Base-by-base conservation (phyloP, 208 protist genomes). In the Leishmania turanica region DNA sequence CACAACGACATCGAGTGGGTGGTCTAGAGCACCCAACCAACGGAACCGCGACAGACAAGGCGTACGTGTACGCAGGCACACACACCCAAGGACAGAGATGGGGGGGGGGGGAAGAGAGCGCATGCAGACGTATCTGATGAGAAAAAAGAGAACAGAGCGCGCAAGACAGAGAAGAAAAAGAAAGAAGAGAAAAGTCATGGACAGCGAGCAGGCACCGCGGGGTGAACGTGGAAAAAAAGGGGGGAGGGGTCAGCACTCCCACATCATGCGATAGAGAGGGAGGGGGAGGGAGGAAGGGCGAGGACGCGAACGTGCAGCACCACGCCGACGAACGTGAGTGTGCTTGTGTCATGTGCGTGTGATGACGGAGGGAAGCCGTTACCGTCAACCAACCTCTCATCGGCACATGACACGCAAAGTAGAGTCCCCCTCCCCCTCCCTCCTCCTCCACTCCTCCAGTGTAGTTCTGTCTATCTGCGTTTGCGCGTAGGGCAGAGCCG, bases 351-450 rank as follows among this genome's bases (percentile, higher is more conserved):
- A 7, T n/a, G 21, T 6, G 9, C 24, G 31, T 11, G 21, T n/a
- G 15, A n/a, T 27, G 40, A 31, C 68, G 24, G 42, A 72, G 24
- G 51, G 31, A 76, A 76, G 51, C n/a, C 72, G 51, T 76, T 76
- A 76, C 72, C 72, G 72, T 40, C 47, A 42, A 37, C 37, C 72
- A 54, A 62, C 72, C n/a, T 27, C 51, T 24, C 51, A 76, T 27
- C 31, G 17, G n/a, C 31, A 47, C 24, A 31, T 6, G 47, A 0
- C 53, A 47, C 19, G 17, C 13, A 6, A 21, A 40, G 5, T 1
- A 45, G 49, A 7, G 31, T 3, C 5, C 24, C 47, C 19, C 37
- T 40, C 37, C 70, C 17, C 24, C 1, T 58, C 58, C 47, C 0
- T 34, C 53, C 19, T 54, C 45, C 45, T 42, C 17, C 72, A 75